Evolutionary conservation across 305 asterid species (phyloP).

Genomic region (Fraxinus greggii): DNA sequence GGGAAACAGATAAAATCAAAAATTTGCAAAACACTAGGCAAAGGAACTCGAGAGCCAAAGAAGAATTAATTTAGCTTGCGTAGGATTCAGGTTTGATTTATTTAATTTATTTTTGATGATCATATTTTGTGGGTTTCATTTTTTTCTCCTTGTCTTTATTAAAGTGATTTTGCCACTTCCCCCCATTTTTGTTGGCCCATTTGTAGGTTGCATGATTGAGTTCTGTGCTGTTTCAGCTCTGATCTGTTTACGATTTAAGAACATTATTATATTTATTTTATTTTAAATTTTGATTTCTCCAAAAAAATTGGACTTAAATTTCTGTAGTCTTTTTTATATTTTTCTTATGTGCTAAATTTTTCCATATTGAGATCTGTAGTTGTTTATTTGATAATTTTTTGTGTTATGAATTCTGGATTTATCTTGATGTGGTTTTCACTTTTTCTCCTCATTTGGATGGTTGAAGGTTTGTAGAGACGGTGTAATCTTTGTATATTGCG

Average conservation of each 20-base stretch:
- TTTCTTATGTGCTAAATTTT: not conserved
- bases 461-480: conserved; percentile 16
- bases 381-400: not conserved
- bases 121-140: not conserved
- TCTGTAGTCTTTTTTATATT: not conserved
- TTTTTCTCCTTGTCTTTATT: not conserved
- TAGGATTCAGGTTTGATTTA: not conserved
- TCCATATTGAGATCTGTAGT: not conserved
- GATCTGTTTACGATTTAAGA: not conserved
- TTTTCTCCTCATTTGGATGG: not conserved
- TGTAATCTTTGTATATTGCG: not conserved
- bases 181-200: not conserved
- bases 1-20: not conserved
- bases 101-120: not conserved
- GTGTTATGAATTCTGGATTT: not conserved
- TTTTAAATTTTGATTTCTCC: not conserved
- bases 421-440: not conserved
- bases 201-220: not conserved
- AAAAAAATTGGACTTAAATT: not conserved
- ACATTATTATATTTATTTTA: not conserved
- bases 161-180: not conserved
- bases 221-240: not conserved
- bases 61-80: not conserved
- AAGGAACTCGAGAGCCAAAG: not conserved
- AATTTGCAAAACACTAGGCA: not conserved